A percentile compares a stretch with the other conserved stretches of the same genome.
These are phyloP conservation scores for Phytophthora citrophthora DNA, from an alignment of 352 stramenopile genomes.

Conservation along the genomic window DNA sequence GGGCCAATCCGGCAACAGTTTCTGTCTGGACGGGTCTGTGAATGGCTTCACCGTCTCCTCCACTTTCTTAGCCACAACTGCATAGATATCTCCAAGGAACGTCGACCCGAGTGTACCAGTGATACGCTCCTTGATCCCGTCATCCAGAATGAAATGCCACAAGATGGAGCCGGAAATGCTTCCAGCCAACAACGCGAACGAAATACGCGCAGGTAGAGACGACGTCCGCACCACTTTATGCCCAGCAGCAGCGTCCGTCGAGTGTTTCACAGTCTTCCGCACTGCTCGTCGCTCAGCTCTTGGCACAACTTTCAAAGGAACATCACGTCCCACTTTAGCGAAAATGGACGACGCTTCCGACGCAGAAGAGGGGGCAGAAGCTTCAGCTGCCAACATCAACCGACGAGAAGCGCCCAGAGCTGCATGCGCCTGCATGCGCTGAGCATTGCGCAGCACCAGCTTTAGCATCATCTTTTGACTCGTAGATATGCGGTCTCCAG, in stretches of 20 bases:
- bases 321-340: constrained; percentile 56
- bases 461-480: constrained; percentile 28
- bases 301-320: constrained; percentile 64
- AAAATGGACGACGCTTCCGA: constrained; percentile 22
- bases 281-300: constrained; percentile 66
- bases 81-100: constrained; percentile 72
- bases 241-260: constrained; percentile 21
- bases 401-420: constrained; percentile 6
- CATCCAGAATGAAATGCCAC: constrained; percentile 82
- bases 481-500: constrained; percentile 15
- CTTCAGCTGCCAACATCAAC: constrained; percentile 15
- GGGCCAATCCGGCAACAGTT: constrained; percentile 88
- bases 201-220: constrained; percentile 78
- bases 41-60: constrained; percentile 77
- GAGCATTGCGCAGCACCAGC: constrained; percentile 36
- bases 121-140: constrained; percentile 54
- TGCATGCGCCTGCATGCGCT: constrained; percentile 7
- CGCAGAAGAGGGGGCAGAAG: constrained; percentile 3
- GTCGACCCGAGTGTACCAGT: constrained; percentile 57
- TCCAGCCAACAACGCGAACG: constrained; percentile 64
- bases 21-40: constrained; percentile 81
- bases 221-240: constrained; percentile 72
- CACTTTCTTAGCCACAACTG: constrained; percentile 60
- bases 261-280: constrained; percentile 48
- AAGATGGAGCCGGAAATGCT: constrained; percentile 67